Conservation (phyloP, 2,329 filamentous ascomycete species). For the Beauveria varroae region DNA sequence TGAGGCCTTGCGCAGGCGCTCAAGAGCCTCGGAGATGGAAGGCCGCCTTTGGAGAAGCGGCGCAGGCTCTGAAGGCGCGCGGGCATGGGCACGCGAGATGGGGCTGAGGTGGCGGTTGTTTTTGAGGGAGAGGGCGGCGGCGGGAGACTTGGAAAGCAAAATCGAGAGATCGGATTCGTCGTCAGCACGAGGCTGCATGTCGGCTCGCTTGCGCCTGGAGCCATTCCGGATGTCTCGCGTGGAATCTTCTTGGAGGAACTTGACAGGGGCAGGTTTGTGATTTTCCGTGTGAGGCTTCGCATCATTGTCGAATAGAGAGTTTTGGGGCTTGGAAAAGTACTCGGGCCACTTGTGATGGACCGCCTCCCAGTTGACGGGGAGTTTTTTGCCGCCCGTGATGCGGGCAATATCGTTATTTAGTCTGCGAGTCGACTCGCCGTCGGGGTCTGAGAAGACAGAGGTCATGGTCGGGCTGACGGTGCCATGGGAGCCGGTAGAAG, state of each 20-base stretch:
- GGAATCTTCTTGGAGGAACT: slow-evolving; percentile 32
- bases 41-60: slow-evolving; percentile 19
- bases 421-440: slow-evolving; percentile 46
- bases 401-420: slow-evolving; percentile 42
- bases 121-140: slow-evolving; percentile 19
- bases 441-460: slow-evolving; percentile 44
- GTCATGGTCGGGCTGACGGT: slow-evolving; percentile 47
- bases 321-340: slow-evolving; percentile 36
- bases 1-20: slow-evolving; percentile 29
- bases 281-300: slow-evolving; percentile 39
- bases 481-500: slow-evolving; percentile 50
- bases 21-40: slow-evolving; percentile 27
- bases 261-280: slow-evolving; percentile 26
- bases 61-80: slow-evolving; percentile 22
- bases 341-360: slow-evolving; percentile 46
- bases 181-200: slow-evolving; percentile 48
- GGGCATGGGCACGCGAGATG: slow-evolving; percentile 28
- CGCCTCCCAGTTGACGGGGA: slow-evolving; percentile 36
- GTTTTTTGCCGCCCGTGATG: slow-evolving; percentile 31
- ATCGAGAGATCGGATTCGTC: slow-evolving; percentile 44
- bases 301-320: slow-evolving; percentile 22
- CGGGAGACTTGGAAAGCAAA: slow-evolving; percentile 33
- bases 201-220: slow-evolving; percentile 35
- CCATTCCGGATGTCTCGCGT: slow-evolving; percentile 33
- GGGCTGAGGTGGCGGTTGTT: slow-evolving; percentile 31